These are phyloP conservation scores for Tulasnella sp. DNA, from an alignment of 768 basidiomycete species.

Conservation along the genomic window DNA sequence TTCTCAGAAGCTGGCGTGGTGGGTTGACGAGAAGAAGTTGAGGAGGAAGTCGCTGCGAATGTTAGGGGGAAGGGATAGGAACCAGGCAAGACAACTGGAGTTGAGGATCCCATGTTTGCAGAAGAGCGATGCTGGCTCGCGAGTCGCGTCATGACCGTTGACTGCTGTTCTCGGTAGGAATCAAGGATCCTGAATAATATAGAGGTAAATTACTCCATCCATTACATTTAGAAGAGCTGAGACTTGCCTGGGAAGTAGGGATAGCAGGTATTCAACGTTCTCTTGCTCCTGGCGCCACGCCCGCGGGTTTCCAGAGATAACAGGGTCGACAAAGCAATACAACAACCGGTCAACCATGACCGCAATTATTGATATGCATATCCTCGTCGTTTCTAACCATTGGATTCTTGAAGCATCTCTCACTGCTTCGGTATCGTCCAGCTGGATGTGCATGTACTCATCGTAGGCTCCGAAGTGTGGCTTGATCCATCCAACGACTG, in stretches of 20 bases:
- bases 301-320: constrained; percentile 56
- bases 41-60: constrained; percentile 57
- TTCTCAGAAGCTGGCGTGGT: constrained; percentile 51
- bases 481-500: constrained; percentile 89
- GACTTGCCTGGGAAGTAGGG: constrained; percentile 76
- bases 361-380: constrained; percentile 83
- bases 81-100: constrained; percentile 86
- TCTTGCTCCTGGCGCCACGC: constrained; percentile 79
- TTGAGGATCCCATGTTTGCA: constrained; percentile 52
- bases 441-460: constrained; percentile 62
- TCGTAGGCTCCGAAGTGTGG: constrained; percentile 92
- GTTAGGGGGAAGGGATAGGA: constrained; percentile 89
- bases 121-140: constrained; percentile 64
- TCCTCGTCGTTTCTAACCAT: constrained; percentile 88
- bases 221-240: background rate
- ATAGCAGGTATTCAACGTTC: constrained; percentile 81
- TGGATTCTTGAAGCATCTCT: constrained; percentile 72
- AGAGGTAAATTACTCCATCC: background rate
- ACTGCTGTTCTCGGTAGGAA: constrained; percentile 81
- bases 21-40: constrained; percentile 65
- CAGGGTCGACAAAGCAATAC: constrained; percentile 67
- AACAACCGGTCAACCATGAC: constrained; percentile 89
- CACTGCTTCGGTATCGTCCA: constrained; percentile 61
- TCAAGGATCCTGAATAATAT: constrained; percentile 63
- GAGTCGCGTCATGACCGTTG: constrained; percentile 58